Percentiles rank a stretch among this genome's conserved stretches.
These are phyloP conservation scores for Marasmius oreades DNA, from an alignment of 1,284 basidiomycete species.

Conservation along the genomic window DNA sequence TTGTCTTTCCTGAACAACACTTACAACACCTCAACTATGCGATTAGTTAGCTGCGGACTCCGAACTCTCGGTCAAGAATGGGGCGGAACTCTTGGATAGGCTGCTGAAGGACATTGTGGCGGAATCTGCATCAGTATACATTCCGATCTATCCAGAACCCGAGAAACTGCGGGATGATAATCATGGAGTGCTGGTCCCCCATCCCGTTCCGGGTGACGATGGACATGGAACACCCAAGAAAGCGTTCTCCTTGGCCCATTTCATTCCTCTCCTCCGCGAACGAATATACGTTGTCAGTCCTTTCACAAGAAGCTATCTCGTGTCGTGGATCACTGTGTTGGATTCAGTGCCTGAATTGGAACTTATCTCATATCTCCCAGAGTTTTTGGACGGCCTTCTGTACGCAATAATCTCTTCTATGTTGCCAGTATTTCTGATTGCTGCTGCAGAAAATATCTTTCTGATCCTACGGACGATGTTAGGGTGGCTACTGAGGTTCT, in stretches of 20 bases:
- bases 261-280: slow-evolving; percentile 92
- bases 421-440: slow-evolving; percentile 8
- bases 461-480: slow-evolving; percentile 94
- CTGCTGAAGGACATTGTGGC: slow-evolving; percentile 97
- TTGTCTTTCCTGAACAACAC: not conserved
- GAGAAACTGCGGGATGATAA: slow-evolving; percentile 58
- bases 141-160: slow-evolving; percentile 84
- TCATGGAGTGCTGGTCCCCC: slow-evolving; percentile 61
- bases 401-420: slow-evolving; percentile 39
- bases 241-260: slow-evolving; percentile 92
- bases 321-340: slow-evolving; percentile 94
- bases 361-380: slow-evolving; percentile 90
- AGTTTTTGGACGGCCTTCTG: slow-evolving; percentile 93
- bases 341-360: slow-evolving; percentile 97
- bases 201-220: slow-evolving; percentile 47
- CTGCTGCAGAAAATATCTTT: slow-evolving; percentile 80
- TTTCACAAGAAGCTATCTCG: slow-evolving; percentile 93
- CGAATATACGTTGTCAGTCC: slow-evolving; percentile 95
- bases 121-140: slow-evolving; percentile 93
- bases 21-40: not conserved
- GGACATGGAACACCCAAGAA: slow-evolving; percentile 49
- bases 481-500: slow-evolving; percentile 89
- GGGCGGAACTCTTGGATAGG: slow-evolving; percentile 96
- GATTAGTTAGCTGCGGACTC: slow-evolving; percentile 91
- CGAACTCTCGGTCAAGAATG: slow-evolving; percentile 97